Evolutionary conservation across 2,329 filamentous ascomycete genomes (phyloP).

Genomic region (Fusarium sp.): DNA sequence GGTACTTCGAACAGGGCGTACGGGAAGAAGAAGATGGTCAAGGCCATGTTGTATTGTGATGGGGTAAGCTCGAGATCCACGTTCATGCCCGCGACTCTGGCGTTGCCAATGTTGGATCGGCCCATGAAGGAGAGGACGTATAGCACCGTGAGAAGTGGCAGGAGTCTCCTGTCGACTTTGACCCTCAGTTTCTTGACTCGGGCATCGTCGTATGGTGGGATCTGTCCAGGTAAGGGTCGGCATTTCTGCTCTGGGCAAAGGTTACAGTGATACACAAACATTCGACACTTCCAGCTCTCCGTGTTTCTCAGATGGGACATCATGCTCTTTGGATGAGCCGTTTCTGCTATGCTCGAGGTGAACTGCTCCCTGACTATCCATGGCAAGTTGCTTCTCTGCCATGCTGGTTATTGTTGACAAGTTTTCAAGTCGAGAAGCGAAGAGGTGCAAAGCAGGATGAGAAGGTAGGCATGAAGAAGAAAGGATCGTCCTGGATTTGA

Average conservation of each 20-base stretch:
- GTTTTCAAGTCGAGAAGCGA: neutral
- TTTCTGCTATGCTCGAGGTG: neutral
- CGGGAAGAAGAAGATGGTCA: constrained; percentile 48
- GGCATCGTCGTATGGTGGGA: neutral
- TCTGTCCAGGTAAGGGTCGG: neutral
- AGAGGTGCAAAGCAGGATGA: neutral
- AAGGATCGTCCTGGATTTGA: neutral
- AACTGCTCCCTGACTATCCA: neutral
- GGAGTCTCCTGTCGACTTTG: neutral
- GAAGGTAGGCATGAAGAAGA: neutral
- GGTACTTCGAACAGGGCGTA: constrained; percentile 27
- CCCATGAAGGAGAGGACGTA: constrained; percentile 42
- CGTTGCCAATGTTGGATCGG: constrained; percentile 43
- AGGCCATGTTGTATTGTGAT: constrained; percentile 67
- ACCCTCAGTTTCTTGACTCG: neutral
- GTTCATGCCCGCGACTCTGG: constrained; percentile 42
- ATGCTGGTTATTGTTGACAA: neutral
- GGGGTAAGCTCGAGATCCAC: constrained; percentile 25
- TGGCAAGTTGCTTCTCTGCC: neutral
- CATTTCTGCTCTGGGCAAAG: neutral
- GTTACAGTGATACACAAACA: neutral
- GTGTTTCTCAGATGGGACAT: neutral
- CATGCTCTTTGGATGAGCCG: neutral
- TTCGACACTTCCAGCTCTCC: neutral
- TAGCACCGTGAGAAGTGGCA: constrained; percentile 25